Base-by-base conservation (phyloP, 257 asterid species). In the Nicotiana paniculata region DNA sequence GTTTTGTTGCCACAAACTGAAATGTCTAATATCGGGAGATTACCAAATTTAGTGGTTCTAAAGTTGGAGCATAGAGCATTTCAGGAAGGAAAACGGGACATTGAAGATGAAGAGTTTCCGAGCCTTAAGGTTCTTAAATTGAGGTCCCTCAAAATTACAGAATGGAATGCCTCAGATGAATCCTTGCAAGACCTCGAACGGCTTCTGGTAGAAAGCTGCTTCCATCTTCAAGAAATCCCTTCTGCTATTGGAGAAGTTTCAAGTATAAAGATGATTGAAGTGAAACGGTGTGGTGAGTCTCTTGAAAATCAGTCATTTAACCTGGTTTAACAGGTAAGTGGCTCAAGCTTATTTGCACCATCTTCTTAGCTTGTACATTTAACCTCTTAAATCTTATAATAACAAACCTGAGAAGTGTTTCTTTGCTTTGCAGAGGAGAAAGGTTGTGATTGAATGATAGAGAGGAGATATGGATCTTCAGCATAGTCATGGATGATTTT, bases 211-310 rank as follows among this genome's bases (percentile, higher is more conserved):
- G 54, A 21, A 13, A 30, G 77, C 26, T 69, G 77, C 51, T 32
- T 32, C 9, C 46, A 30, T 17, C 77, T 69, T 33, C 21, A 69
- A 18, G 24, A 69, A 66, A 35, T 69, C 26, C 84, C 84, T 21
- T 55, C 51, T 57, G 16, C n/a, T 24, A 15, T 81, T 57, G 80
- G 80, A 70, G 84, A 81, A 70, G 39, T 70, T 28, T 21, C 48
- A 33, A 57, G 69, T 39, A 70, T 81, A 8, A 53, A 70, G 67
- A 68, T 76, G 33, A 70, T 81, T 37, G 84, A 81, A 57, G 35
- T 70, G 74, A 81, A 70, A 57, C 65, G 81, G 37, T 81, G 84
- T 16, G 64, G 81, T n/a, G 15, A 26, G 21, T 57, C 80, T 16
- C 72, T 78, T 37, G 35, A 43, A 39, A 55, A 8, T 82, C 81